These are phyloP conservation scores for Epichloe coenophiala DNA, from an alignment of 2,329 filamentous ascomycete genomes.

Conservation along the genomic window DNA sequence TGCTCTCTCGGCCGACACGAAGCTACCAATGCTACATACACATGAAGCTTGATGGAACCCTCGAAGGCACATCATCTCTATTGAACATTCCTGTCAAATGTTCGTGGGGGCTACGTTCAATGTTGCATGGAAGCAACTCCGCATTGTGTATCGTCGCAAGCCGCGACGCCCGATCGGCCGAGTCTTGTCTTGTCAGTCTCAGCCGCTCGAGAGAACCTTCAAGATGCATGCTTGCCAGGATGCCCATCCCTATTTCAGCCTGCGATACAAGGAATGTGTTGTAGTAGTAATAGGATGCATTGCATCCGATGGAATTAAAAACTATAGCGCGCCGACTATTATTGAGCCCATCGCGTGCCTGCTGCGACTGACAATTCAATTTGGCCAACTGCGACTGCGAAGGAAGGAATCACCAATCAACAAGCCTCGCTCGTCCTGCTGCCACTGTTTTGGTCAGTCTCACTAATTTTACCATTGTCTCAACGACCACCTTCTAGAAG, in stretches of 20 bases:
- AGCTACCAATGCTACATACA: background rate
- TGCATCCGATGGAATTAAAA: too few relatives aligned
- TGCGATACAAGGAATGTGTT: background rate
- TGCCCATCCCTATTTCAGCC: background rate
- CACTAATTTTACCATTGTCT: background rate
- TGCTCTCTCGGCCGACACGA: constrained; percentile 5
- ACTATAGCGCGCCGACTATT: too few relatives aligned
- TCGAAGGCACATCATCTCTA: background rate
- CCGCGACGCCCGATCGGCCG: constrained; percentile 5
- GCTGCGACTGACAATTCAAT: too few relatives aligned
- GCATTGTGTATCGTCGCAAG: constrained; percentile 2
- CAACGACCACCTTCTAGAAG: constrained; percentile 18
- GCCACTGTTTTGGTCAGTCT: background rate
- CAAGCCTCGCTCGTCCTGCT: too few relatives aligned
- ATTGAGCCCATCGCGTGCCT: too few relatives aligned
- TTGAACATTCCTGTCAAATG: background rate
- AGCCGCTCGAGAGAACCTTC: background rate
- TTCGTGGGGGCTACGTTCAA: background rate
- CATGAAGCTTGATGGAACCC: background rate
- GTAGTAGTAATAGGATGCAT: too few relatives aligned
- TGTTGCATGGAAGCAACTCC: constrained; percentile 2
- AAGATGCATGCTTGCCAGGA: background rate
- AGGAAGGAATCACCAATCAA: too few relatives aligned
- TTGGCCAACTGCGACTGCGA: too few relatives aligned
- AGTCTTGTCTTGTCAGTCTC: background rate